Conservation (phyloP, 345 rosid genomes). For the Nasturtium officinale region DNA sequence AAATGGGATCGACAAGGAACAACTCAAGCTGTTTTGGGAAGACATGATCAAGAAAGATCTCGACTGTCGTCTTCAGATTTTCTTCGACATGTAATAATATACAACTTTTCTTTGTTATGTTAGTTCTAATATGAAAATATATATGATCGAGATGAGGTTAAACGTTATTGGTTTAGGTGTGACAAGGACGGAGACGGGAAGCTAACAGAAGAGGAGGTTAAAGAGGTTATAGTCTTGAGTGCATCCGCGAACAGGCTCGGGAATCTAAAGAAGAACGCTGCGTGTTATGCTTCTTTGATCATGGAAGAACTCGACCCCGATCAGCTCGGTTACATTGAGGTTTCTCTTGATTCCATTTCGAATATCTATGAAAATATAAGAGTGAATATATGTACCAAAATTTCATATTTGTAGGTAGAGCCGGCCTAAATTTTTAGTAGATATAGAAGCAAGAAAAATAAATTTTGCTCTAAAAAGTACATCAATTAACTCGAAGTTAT, state of each 20-base stretch:
- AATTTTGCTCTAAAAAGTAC: no score
- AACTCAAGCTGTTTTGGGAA: slow-evolving; percentile 75
- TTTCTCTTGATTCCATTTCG: slow-evolving; percentile 28
- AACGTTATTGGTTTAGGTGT: slow-evolving; percentile 53
- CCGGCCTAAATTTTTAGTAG: no score
- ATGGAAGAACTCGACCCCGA: slow-evolving; percentile 99
- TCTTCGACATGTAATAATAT: slow-evolving; percentile 87
- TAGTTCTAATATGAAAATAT: background rate
- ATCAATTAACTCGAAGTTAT: background rate
- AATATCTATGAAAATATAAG: background rate
- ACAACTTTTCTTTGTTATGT: background rate
- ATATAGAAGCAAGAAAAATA: no score
- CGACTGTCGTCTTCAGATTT: slow-evolving; percentile 81
- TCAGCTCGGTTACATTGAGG: slow-evolving; percentile 84
- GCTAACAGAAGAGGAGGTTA: slow-evolving; percentile 79
- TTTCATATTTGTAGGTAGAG: background rate
- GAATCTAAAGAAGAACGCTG: slow-evolving; percentile 70
- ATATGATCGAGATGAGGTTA: background rate
- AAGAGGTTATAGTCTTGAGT: slow-evolving; percentile 85
- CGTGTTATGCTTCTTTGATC: slow-evolving; percentile 74
- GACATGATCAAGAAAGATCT: slow-evolving; percentile 77
- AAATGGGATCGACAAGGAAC: slow-evolving; percentile 66
- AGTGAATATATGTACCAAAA: background rate
- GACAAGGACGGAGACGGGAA: slow-evolving; percentile 96
- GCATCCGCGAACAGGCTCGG: slow-evolving; percentile 84